Base-by-base conservation (phyloP, 2,329 filamentous ascomycete genomes). In the Pyrenochaeta sp. region DNA sequence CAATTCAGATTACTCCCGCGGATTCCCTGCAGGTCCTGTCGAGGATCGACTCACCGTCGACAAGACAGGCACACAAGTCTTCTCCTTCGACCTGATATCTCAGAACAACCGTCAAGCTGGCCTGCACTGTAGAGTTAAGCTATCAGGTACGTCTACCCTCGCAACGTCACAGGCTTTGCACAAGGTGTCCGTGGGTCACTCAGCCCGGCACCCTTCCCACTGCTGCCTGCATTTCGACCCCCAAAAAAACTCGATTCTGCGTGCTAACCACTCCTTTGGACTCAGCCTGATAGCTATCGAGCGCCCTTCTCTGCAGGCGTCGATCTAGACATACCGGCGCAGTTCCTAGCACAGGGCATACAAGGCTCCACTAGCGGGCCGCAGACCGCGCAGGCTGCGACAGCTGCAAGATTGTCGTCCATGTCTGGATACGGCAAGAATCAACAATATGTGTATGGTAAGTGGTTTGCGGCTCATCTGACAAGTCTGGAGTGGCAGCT, bases 391-490 rank as follows among this genome's bases (percentile, higher is more conserved):
- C 56, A 59, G 40, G 63, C 64, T 63, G 68, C 63, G 67, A 62
- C 68, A 61, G 63, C 62, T 60, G 64, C 59, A 75, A 75, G 79
- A 75, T 76, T 87, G 69, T 80, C 90, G 79, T 87, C 89, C 78
- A 93, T 93, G 90, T 89, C 90, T 77, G 88, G 88, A 78, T 93
- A 92, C 83, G 82, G 84, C 72, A 96, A 96, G 79, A 79, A 86
- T 54, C 87, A 90, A 76, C 83, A 89, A 76, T 89, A 89, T 76
- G 85, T 93, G 81, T 90, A 94, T 79, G 90, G 92, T 96, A 82
- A 81, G 91, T 88, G 54, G 56, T 56, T 42, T 63, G 65, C 57
- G 60, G 75, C 77, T 64, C 81, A 80, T 71, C 63, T 75, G 73
- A 76, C 69, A 62, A 61, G 58, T 57, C 51, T 52, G 46, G 47